phyloP scores from a whole-genome alignment of 305 asterid species.

The Rubia balearica region DNA sequence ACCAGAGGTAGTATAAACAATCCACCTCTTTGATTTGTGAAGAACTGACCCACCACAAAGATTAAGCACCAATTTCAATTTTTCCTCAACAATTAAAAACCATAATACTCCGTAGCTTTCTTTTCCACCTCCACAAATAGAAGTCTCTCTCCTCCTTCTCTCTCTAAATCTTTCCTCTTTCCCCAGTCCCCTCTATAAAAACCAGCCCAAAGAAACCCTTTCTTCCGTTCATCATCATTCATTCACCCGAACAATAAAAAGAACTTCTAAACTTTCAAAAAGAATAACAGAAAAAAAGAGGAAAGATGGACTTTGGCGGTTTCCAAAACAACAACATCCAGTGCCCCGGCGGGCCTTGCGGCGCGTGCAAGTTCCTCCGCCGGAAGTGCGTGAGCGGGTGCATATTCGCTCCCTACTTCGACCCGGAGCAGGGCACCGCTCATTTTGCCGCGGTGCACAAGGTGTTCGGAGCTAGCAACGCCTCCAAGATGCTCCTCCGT shows the following conservation, averaged over 20 bases:
- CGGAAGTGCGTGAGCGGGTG: conserved; percentile 73
- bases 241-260: not conserved
- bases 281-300: not conserved
- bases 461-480: conserved; percentile 95
- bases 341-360: conserved; percentile 42
- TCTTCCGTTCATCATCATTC: not conserved
- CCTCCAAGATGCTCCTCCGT: conserved; percentile 57
- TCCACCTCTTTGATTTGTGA: not conserved
- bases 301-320: not conserved
- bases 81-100: not conserved
- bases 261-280: not conserved
- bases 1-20: too few relatives aligned
- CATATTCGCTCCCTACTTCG: conserved; percentile 81
- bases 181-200: not conserved
- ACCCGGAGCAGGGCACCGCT: conserved; percentile 70
- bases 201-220: not conserved
- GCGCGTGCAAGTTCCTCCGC: conserved; percentile 89
- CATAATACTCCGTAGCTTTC: not conserved
- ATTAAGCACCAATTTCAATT: conserved; percentile 8
- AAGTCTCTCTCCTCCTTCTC: conserved; percentile 12
- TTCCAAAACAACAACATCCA: not conserved
- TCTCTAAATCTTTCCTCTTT: conserved; percentile 17
- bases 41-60: conserved; percentile 33
- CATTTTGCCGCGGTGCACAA: conserved; percentile 91
- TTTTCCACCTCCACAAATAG: conserved; percentile 2